These are phyloP conservation scores for Rostrohypoxylon terebratum DNA, from an alignment of 495 filamentous ascomycete species.

Conservation along the genomic window DNA sequence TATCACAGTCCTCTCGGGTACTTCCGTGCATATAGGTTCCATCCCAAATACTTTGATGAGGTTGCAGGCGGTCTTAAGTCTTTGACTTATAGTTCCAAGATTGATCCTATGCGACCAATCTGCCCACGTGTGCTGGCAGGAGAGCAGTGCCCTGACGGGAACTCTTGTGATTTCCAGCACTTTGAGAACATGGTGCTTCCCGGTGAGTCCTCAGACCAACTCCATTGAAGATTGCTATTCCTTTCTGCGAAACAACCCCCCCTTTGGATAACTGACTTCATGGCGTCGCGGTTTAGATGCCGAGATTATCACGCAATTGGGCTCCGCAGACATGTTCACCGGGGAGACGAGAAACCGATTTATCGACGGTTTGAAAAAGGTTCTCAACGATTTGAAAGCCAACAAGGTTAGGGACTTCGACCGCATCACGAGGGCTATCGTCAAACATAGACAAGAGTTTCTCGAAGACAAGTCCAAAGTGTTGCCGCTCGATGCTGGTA, in stretches of 20 bases:
- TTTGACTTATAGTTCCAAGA: slow-evolving; percentile 90
- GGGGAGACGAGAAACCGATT: slow-evolving; percentile 78
- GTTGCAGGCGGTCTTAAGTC: slow-evolving; percentile 85
- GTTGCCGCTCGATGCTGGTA: slow-evolving; percentile 53
- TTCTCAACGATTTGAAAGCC: slow-evolving; percentile 79
- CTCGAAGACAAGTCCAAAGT: slow-evolving; percentile 65
- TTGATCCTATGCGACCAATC: slow-evolving; percentile 76
- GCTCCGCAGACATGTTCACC: slow-evolving; percentile 75
- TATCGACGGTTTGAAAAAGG: slow-evolving; percentile 76
- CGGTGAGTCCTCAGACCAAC: slow-evolving; percentile 72
- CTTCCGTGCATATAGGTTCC: slow-evolving; percentile 91
- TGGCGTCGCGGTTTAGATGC: slow-evolving; percentile 77
- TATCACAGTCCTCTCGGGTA: slow-evolving; percentile 85
- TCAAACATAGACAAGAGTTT: slow-evolving; percentile 76
- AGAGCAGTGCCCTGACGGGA: slow-evolving; percentile 79
- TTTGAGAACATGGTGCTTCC: slow-evolving; percentile 77
- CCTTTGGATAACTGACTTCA: slow-evolving; percentile 71
- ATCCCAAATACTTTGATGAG: slow-evolving; percentile 75
- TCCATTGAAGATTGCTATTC: slow-evolving; percentile 31
- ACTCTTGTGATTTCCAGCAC: slow-evolving; percentile 80
- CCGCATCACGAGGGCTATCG: slow-evolving; percentile 82
- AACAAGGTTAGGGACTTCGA: slow-evolving; percentile 83
- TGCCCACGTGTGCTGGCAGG: slow-evolving; percentile 80
- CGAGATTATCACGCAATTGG: slow-evolving; percentile 85
- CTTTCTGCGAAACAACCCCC: slow-evolving; percentile 48